Percentiles rank a stretch among this genome's conserved stretches.
phyloP scores from a whole-genome alignment of 495 filamentous ascomycete genomes.

The Echria macrotheca region DNA sequence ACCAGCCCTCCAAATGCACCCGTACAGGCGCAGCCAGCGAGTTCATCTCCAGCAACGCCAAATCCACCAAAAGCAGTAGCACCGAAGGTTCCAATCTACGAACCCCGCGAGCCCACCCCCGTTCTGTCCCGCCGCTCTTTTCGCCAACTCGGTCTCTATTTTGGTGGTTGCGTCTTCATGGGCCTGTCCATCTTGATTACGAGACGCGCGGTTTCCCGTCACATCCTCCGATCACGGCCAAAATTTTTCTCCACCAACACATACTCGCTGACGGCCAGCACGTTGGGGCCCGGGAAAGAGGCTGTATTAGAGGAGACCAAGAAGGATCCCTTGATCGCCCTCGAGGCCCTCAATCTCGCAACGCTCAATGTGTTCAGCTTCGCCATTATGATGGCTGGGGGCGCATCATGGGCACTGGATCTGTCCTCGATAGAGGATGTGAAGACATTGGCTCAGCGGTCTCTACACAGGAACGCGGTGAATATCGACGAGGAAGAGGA shows the following conservation, averaged over 20 bases:
- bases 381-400: constrained; percentile 63
- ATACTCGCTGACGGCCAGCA: constrained; percentile 29
- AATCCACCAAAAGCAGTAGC: background rate
- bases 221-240: constrained; percentile 49
- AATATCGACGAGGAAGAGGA: constrained; percentile 54
- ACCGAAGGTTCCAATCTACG: background rate
- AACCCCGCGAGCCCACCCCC: constrained; percentile 3
- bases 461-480: constrained; percentile 41
- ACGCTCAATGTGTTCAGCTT: constrained; percentile 73
- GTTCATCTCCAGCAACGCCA: background rate
- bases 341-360: constrained; percentile 76
- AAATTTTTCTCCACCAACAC: constrained; percentile 47
- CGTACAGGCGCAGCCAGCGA: too few relatives aligned
- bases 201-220: constrained; percentile 56
- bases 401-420: constrained; percentile 62
- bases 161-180: constrained; percentile 69
- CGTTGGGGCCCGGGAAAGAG: background rate
- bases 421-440: constrained; percentile 67
- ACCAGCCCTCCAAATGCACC: too few relatives aligned
- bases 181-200: constrained; percentile 63
- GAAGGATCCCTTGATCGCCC: constrained; percentile 55
- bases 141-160: constrained; percentile 38
- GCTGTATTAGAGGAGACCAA: background rate
- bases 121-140: constrained; percentile 20
- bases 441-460: constrained; percentile 43